Evolutionary conservation across 345 rosid genomes (phyloP), one percentile per base, ranked within the genome.

Genomic region (Populus alba): DNA sequence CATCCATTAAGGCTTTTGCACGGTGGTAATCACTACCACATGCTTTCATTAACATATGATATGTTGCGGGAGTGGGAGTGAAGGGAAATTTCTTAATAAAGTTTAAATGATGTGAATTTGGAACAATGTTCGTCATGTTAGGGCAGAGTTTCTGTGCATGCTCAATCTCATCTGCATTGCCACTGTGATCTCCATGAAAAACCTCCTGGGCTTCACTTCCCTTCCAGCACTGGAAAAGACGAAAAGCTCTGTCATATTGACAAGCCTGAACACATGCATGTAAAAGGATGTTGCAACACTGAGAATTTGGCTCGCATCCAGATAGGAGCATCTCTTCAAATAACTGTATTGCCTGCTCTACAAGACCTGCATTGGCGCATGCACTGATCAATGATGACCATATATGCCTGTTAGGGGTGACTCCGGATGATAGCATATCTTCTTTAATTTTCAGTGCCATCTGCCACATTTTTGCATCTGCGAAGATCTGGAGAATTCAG

Each of bases 301-400:
- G 97, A 78, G 95, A 84, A 83, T 91, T 93, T 67, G 97, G 98
- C 81, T 87, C 87, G 84, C 92, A 92, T 31, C 97, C 97, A 87
- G 96, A 81, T 70, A 77, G 84, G 88, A 92, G 85, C 99, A 92
- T 95, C 82, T 93, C 97, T 78, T 92, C 91, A 76, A 92, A 90
- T 78, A 93, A 78, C 73, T 87, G 88, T 80, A 87, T 86, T 78
- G 96, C 91, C 81, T 86, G 89, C 85, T 93, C 98, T 51, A 93
- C 96, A 78, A 91, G 87, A 66, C 99, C 97, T 39, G 92, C 94
- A 79, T 90, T 92, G 74, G 94, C 96, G 83, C 97, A 92, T 37
- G 98, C 96, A 86, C 94, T 91, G 86, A 95, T 90, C 91, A 95
- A 80, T 1, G 99, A 88, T 37, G 97, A 93, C 99, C 99, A 93